Conservation (phyloP, 257 asterid species). For the Penstemon newberryi region DNA sequence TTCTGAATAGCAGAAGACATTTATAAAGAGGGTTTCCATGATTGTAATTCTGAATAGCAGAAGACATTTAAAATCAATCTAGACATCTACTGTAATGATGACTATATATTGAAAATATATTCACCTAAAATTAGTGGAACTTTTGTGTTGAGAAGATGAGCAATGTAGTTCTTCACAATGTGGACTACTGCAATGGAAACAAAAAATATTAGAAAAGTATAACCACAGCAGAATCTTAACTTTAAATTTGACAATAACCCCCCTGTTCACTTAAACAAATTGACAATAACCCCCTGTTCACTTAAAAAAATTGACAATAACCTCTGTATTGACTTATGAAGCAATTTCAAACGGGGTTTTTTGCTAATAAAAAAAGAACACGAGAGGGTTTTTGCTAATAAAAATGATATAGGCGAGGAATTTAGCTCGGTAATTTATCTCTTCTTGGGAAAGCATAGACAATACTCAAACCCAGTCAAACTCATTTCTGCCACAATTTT, state of each 20-base stretch:
- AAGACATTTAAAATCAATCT: too few relatives aligned
- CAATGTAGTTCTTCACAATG: slow-evolving; percentile 82
- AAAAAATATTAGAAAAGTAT: slow-evolving; percentile 24
- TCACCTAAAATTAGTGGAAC: slow-evolving; percentile 86
- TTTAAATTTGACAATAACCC: too few relatives aligned
- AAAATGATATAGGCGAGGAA: too few relatives aligned
- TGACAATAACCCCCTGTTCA: too few relatives aligned
- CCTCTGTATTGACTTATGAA: too few relatives aligned
- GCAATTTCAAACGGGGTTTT: too few relatives aligned
- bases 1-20: slow-evolving; percentile 8
- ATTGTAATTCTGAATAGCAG: too few relatives aligned
- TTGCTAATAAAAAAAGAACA: too few relatives aligned
- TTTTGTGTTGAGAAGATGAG: slow-evolving; percentile 61
- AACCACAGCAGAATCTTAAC: not conserved
- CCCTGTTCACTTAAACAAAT: too few relatives aligned
- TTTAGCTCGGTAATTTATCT: too few relatives aligned
- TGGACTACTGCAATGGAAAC: slow-evolving; percentile 63
- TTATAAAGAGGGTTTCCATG: slow-evolving; percentile 7
- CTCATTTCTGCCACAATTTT: slow-evolving; percentile 19
- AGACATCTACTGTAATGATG: slow-evolving; percentile 5
- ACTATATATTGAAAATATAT: slow-evolving; percentile 19
- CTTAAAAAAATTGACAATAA: too few relatives aligned
- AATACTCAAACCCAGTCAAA: slow-evolving; percentile 17
- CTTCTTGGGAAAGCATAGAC: slow-evolving; percentile 19
- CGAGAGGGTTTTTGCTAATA: too few relatives aligned